These are phyloP conservation scores for Cryptosporidium canis DNA, from an alignment of 169 alveolate species.

Conservation along the genomic window DNA sequence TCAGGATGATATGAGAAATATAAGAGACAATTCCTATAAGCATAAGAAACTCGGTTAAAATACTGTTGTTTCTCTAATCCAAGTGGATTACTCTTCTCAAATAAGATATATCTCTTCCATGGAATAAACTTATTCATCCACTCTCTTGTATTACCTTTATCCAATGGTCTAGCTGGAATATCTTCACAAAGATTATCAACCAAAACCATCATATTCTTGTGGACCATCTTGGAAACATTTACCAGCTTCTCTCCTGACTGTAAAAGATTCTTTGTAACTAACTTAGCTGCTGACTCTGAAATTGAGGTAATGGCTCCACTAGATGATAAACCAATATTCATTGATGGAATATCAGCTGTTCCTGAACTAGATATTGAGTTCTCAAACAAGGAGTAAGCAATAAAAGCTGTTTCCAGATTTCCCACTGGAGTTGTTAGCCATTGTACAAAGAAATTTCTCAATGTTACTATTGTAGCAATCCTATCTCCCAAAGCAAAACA, in stretches of 20 bases:
- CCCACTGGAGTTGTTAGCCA: constrained; percentile 70
- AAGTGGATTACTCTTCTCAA: constrained; percentile 47
- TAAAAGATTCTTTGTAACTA: constrained; percentile 36
- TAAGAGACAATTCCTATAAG: constrained; percentile 52
- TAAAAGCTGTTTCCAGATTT: constrained; percentile 66
- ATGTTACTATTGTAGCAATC: constrained; percentile 57
- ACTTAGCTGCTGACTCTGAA: constrained; percentile 52
- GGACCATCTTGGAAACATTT: constrained; percentile 31
- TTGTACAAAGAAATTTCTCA: constrained; percentile 55
- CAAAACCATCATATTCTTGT: constrained; percentile 26
- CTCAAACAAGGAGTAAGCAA: constrained; percentile 64
- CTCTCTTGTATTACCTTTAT: constrained; percentile 18
- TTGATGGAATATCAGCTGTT: not conserved
- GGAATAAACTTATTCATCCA: constrained; percentile 52
- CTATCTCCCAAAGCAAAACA: constrained; percentile 40
- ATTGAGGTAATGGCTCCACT: constrained; percentile 9
- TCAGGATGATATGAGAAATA: constrained; percentile 68
- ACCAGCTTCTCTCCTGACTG: constrained; percentile 68
- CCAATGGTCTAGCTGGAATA: constrained; percentile 61
- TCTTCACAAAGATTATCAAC: constrained; percentile 26
- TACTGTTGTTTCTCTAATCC: constrained; percentile 24
- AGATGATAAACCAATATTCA: not conserved
- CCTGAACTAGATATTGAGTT: constrained; percentile 44
- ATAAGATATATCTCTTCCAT: constrained; percentile 48
- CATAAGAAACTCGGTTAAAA: constrained; percentile 54